These are phyloP conservation scores for Hirschioporus abietinus DNA, from an alignment of 768 basidiomycete genomes.

Conservation along the genomic window DNA sequence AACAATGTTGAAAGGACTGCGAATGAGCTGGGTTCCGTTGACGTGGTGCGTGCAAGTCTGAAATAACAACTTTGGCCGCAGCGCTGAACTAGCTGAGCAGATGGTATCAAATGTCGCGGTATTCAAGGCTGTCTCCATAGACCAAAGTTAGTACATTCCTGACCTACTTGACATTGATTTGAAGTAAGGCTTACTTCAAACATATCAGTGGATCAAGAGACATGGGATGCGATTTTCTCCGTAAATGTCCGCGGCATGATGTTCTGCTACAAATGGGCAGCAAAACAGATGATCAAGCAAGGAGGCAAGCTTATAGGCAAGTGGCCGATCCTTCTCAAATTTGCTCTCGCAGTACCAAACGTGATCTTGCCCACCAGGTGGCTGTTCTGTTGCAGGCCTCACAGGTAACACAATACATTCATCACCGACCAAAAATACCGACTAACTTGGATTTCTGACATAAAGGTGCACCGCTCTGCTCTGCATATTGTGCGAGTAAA, in stretches of 20 bases:
- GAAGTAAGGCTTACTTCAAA: neutral
- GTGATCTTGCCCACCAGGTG: slow-evolving; percentile 3
- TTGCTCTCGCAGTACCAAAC: neutral
- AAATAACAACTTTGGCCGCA: neutral
- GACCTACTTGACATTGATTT: neutral
- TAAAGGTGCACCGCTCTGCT: neutral
- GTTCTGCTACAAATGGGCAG: slow-evolving; percentile 29
- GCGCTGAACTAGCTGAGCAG: neutral
- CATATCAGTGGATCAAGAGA: slow-evolving; percentile 9
- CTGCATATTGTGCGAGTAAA: slow-evolving; percentile 27
- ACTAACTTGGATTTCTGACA: neutral
- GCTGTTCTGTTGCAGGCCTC: slow-evolving; percentile 11
- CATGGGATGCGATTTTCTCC: neutral
- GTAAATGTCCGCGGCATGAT: slow-evolving; percentile 25
- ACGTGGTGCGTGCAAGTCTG: slow-evolving; percentile 22
- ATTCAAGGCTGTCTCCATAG: slow-evolving; percentile 4
- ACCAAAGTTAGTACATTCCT: slow-evolving; percentile 5
- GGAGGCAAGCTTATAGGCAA: slow-evolving; percentile 3
- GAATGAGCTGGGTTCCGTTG: slow-evolving; percentile 22
- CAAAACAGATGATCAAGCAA: slow-evolving; percentile 30
- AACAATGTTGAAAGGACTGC: slow-evolving; percentile 22
- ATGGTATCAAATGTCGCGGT: slow-evolving; percentile 23
- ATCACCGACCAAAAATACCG: neutral
- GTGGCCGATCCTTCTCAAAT: neutral
- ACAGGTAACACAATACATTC: slow-evolving; percentile 6